phyloP scores from a whole-genome alignment of 2,329 filamentous ascomycete species.

The Exophiala bonariae region DNA sequence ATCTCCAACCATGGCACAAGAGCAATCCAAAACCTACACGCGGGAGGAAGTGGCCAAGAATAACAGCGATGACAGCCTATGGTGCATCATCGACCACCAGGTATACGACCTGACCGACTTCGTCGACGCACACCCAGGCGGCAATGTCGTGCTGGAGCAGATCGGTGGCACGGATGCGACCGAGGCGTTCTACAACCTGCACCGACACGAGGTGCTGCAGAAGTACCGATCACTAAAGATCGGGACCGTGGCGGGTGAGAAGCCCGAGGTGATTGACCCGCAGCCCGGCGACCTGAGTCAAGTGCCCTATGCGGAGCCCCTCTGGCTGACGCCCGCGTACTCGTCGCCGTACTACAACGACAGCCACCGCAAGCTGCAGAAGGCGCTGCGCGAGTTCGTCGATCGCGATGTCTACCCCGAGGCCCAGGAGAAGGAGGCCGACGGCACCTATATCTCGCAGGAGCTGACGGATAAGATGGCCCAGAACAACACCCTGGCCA shows the following conservation, averaged over 20 bases:
- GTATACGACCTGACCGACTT: constrained; percentile 63
- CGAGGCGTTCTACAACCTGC: constrained; percentile 71
- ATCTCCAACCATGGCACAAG: too few relatives aligned
- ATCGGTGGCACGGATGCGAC: constrained; percentile 45
- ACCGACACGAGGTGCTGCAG: constrained; percentile 82
- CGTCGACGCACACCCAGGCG: constrained; percentile 57
- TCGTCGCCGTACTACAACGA: constrained; percentile 70
- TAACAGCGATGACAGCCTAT: constrained; percentile 49
- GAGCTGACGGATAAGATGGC: constrained; percentile 66
- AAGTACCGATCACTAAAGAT: constrained; percentile 76
- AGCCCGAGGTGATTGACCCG: constrained; percentile 69
- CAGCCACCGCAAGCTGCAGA: constrained; percentile 66
- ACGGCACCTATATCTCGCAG: constrained; percentile 62
- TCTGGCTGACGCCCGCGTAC: constrained; percentile 78
- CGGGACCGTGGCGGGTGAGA: constrained; percentile 74
- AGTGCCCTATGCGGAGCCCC: constrained; percentile 81
- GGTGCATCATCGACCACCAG: constrained; percentile 59
- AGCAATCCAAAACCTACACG: constrained; percentile 16
- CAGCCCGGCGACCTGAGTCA: constrained; percentile 69
- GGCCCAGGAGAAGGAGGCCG: constrained; percentile 70
- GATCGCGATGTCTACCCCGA: constrained; percentile 61
- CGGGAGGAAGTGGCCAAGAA: constrained; percentile 48
- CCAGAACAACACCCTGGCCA: constrained; percentile 66
- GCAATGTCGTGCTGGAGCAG: constrained; percentile 41
- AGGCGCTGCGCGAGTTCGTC: constrained; percentile 65